Evolutionary conservation across 2,329 filamentous ascomycete species (phyloP).

Genomic region (Penicillium sp.): DNA sequence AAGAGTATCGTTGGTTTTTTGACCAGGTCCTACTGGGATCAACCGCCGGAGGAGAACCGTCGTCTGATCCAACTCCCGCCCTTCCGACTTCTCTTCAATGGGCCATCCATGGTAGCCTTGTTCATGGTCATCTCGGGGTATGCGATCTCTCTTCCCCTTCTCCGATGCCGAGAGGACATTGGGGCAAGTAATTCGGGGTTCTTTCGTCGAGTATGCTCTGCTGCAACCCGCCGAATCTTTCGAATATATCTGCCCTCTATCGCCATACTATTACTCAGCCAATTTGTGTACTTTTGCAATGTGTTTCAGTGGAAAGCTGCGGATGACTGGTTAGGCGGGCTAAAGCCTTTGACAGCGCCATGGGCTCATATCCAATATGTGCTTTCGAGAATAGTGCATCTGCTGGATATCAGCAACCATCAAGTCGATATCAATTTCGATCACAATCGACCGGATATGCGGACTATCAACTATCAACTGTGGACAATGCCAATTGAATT

Average conservation of each 20-base stretch:
- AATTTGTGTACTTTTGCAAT: constrained; percentile 1
- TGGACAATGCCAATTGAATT: constrained; percentile 8
- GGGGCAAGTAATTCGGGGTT: background rate
- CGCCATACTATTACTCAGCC: background rate
- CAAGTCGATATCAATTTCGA: constrained; percentile 4
- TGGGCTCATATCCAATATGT: constrained; percentile 1
- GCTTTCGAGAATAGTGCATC: background rate
- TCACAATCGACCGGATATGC: background rate
- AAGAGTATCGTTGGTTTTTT: background rate
- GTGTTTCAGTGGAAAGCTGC: background rate
- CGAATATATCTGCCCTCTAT: background rate
- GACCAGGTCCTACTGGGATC: background rate
- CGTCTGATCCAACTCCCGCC: constrained; percentile 1
- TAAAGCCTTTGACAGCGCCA: background rate
- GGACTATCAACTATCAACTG: background rate
- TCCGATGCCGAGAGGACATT: background rate
- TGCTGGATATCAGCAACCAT: constrained; percentile 5
- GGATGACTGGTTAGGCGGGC: background rate
- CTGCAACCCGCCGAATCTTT: constrained; percentile 3
- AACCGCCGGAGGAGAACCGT: constrained; percentile 1
- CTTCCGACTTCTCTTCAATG: constrained; percentile 1
- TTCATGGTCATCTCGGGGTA: constrained; percentile 7
- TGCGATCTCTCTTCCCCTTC: background rate
- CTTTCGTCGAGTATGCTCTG: background rate
- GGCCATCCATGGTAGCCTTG: background rate